phyloP scores from a whole-genome alignment of 1,284 basidiomycete genomes.

The Farysia itapuensis region DNA sequence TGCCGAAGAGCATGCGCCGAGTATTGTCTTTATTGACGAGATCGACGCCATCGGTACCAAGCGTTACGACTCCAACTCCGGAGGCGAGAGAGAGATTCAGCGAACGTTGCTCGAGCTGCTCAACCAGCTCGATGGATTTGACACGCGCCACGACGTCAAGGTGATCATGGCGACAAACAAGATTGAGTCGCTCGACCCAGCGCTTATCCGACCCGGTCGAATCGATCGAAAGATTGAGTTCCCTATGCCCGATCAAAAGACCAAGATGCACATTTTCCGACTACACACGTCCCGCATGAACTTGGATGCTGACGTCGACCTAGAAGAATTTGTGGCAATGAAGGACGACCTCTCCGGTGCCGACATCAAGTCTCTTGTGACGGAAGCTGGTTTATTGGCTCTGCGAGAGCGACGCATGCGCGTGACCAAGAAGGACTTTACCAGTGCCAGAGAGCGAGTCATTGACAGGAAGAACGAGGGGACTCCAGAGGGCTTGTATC shows the following conservation, averaged over 20 bases:
- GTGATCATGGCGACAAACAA: constrained; percentile 82
- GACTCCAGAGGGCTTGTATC: constrained; percentile 52
- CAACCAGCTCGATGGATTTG: constrained; percentile 92
- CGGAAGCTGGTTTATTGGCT: constrained; percentile 92
- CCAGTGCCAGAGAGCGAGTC: constrained; percentile 54
- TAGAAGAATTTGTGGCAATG: constrained; percentile 92
- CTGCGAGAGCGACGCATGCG: constrained; percentile 93
- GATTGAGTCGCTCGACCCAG: constrained; percentile 93
- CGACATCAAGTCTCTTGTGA: constrained; percentile 75
- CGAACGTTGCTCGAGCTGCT: constrained; percentile 62
- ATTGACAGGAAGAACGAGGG: constrained; percentile 58
- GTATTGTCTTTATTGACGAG: constrained; percentile 63
- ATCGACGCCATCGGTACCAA: constrained; percentile 63
- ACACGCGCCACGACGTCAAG: constrained; percentile 97
- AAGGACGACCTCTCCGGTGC: constrained; percentile 97
- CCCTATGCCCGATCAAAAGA: constrained; percentile 57
- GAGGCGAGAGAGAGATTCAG: constrained; percentile 63
- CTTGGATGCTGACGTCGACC: constrained; percentile 83
- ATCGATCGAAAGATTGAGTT: constrained; percentile 91
- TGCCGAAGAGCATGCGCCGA: constrained; percentile 62
- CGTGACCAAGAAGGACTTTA: constrained; percentile 74
- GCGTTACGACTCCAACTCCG: constrained; percentile 63
- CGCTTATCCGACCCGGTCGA: constrained; percentile 95
- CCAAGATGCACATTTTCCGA: constrained; percentile 82
- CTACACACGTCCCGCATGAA: constrained; percentile 97